Evolutionary conservation across 176 grass and related monocot genomes (phyloP), one percentile per base, ranked within the genome.

Genomic region (Hordeum marinum): DNA sequence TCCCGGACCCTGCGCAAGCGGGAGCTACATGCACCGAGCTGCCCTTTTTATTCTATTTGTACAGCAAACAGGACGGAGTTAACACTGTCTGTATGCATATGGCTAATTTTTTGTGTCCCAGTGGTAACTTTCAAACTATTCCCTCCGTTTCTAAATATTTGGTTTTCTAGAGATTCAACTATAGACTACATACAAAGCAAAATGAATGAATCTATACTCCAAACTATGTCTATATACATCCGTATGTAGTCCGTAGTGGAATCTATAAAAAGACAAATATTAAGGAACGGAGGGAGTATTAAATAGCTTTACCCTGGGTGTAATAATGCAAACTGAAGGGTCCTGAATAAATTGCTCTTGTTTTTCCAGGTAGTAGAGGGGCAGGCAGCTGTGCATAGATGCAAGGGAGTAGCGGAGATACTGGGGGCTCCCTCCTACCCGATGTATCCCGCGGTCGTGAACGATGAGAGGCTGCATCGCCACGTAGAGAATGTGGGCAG

Each of bases 401-500:
- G 96, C 73, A 89, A 82, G 3, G 93, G 91, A 59, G 52, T 55
- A 24, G 27, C 90, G 9, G 52, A 50, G 0, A 89, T 94, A 26
- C 70, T 85, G 75, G 8, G 9, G 0, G 84, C 90, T 74, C 71
- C 71, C 10, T 88, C 86, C 20, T 75, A 89, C 25, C 93, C 91
- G 2, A 80, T 92, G 77, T 98, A 92, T 76, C 96, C 93, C 10
- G 93, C 96, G 63, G 93, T 95, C 15, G 75, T 94, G 63, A 98
- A 95, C 83, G 91, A 98, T 82, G 77, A 41, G 64, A 85, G 27
- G 50, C 70, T 95, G 61, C 87, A 95, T 88, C 77, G 79, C 59
- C 89, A 95, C 43, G 77, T 98, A 14, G 76, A 92, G 83, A 72
- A 85, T 32, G 84, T 98, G 8, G 81, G 87, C 12, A 79, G 65